These are phyloP conservation scores for Voacanga thouarsii DNA, from an alignment of 257 asterid genomes.

Conservation along the genomic window DNA sequence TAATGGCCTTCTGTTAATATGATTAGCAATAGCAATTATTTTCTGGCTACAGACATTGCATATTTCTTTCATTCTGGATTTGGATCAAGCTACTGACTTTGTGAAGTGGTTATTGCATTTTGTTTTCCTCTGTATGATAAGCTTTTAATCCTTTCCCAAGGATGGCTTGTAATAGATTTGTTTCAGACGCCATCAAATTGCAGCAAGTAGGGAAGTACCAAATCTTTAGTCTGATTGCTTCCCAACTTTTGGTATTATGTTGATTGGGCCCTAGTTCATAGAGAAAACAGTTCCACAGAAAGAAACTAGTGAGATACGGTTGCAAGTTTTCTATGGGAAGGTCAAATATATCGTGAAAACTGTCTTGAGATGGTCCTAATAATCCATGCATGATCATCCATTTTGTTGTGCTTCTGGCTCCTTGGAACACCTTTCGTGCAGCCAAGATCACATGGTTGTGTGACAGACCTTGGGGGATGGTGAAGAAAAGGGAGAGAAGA, in stretches of 20 bases:
- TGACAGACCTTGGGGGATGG: not conserved
- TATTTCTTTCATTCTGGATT: not conserved
- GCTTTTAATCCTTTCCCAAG: not conserved
- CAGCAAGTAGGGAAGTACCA: not conserved
- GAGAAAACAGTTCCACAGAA: not conserved
- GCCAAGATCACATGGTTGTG: not conserved
- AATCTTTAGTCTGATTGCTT: not conserved
- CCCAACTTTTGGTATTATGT: not conserved
- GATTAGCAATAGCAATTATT: not conserved
- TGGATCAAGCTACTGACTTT: not conserved
- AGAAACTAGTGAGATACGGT: not conserved
- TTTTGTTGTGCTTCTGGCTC: not conserved
- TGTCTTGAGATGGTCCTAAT: not conserved
- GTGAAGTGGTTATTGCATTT: not conserved
- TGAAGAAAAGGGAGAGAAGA: not conserved
- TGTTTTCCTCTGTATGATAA: not conserved
- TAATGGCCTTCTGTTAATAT: not conserved
- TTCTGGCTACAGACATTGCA: not conserved
- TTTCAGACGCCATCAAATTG: not conserved
- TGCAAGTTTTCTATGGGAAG: not conserved
- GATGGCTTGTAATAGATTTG: not conserved
- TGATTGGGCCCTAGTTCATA: not conserved
- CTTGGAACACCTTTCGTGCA: not conserved
- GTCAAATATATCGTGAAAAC: not conserved
- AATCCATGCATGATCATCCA: not conserved